These are phyloP conservation scores for Olyra latifolia DNA, from an alignment of 176 grass and related monocot genomes.

Conservation along the genomic window DNA sequence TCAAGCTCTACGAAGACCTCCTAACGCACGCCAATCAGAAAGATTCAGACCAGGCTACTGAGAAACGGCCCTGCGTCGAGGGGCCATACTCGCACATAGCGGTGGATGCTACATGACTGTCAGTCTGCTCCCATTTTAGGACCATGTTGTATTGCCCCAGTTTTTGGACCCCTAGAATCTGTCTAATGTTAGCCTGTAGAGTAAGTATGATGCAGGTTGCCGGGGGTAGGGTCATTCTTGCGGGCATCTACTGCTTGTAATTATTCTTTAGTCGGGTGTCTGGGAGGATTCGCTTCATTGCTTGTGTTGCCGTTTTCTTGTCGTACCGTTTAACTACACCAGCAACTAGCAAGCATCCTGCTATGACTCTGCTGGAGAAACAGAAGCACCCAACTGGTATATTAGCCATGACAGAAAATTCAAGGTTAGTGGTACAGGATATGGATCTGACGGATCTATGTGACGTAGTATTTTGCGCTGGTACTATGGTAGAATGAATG, in stretches of 20 bases:
- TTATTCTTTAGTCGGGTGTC: constrained; percentile 59
- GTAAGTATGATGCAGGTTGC: constrained; percentile 21
- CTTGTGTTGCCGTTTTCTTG: constrained; percentile 25
- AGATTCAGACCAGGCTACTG: constrained; percentile 36
- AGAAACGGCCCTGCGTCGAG: constrained; percentile 36
- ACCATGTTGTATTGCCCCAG: constrained; percentile 45
- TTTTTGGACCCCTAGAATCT: constrained; percentile 69
- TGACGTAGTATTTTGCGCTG: neutral
- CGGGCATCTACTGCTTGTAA: constrained; percentile 80
- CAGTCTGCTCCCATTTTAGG: constrained; percentile 21
- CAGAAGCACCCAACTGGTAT: neutral
- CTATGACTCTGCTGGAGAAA: neutral
- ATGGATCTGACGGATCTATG: neutral
- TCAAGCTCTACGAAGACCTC: constrained; percentile 67
- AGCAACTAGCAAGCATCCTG: neutral
- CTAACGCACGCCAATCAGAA: constrained; percentile 32
- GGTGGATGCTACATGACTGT: constrained; percentile 32
- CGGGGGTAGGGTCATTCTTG: constrained; percentile 47
- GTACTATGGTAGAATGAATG: constrained; percentile 2
- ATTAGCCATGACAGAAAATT: neutral
- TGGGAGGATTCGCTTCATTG: constrained; percentile 34
- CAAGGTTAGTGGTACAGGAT: neutral
- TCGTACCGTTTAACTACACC: neutral
- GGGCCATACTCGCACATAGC: constrained; percentile 26
- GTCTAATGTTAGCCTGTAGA: constrained; percentile 46